Evolutionary conservation across 2,329 filamentous ascomycete species (phyloP).

Genomic region (Bipolaris bicolor): DNA sequence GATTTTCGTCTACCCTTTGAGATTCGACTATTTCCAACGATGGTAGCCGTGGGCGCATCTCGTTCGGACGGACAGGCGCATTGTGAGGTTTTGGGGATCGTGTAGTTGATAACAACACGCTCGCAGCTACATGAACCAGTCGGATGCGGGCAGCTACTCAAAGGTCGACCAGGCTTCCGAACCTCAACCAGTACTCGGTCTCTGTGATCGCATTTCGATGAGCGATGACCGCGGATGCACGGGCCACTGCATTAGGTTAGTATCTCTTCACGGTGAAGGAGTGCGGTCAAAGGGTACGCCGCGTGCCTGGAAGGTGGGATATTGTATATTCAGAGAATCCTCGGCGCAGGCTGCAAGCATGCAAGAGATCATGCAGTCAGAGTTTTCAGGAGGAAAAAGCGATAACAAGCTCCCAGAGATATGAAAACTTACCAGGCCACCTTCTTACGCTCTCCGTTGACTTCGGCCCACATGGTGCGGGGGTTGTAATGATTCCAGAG

Average conservation of each 20-base stretch:
- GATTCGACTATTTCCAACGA: conserved; percentile 37
- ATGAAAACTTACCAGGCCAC: conserved; percentile 70
- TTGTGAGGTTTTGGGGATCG: conserved; percentile 51
- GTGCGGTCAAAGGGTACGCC: background rate
- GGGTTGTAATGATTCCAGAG: conserved; percentile 32
- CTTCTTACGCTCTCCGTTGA: conserved; percentile 75
- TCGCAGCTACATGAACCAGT: conserved; percentile 67
- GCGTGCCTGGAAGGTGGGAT: background rate
- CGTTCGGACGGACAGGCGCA: conserved; percentile 47
- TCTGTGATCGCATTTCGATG: conserved; percentile 74
- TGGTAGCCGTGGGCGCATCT: conserved; percentile 28
- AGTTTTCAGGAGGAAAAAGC: background rate
- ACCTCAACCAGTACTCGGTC: conserved; percentile 74
- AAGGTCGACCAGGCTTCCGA: conserved; percentile 72
- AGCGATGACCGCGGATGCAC: conserved; percentile 77
- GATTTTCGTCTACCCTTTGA: conserved; percentile 44
- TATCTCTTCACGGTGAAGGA: conserved; percentile 4
- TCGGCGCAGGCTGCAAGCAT: background rate
- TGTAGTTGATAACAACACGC: conserved; percentile 62
- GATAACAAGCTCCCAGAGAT: background rate
- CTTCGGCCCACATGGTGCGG: conserved; percentile 61
- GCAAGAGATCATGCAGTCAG: background rate
- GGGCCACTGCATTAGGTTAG: conserved; percentile 62
- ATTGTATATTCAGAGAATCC: background rate
- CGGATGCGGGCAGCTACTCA: conserved; percentile 72